These are phyloP conservation scores for Colletotrichum sp. DNA, from an alignment of 2,329 filamentous ascomycete species.

Conservation along the genomic window DNA sequence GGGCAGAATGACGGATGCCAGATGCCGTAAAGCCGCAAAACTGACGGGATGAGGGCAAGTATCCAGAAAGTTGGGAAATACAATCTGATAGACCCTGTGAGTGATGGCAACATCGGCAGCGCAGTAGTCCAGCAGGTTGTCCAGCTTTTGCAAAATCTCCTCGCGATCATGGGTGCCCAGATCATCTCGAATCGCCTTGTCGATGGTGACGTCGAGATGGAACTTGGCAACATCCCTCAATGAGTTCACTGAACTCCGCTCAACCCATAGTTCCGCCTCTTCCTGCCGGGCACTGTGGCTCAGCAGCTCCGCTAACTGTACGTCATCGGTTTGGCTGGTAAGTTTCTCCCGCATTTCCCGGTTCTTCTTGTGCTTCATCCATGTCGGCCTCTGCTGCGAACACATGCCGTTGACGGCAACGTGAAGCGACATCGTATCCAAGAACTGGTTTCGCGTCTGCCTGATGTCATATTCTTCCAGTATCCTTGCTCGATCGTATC, in stretches of 20 bases:
- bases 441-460: slow-evolving; percentile 83
- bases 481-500: slow-evolving; percentile 89
- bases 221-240: slow-evolving; percentile 95
- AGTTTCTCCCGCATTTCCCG: slow-evolving; percentile 83
- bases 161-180: slow-evolving; percentile 82
- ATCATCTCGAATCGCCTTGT: slow-evolving; percentile 85
- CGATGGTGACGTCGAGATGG: slow-evolving; percentile 88
- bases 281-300: slow-evolving; percentile 74
- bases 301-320: slow-evolving; percentile 74
- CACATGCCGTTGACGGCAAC: slow-evolving; percentile 99
- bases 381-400: slow-evolving; percentile 91
- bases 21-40: slow-evolving; percentile 89
- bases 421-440: slow-evolving; percentile 98
- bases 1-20: slow-evolving; percentile 92
- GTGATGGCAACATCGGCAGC: slow-evolving; percentile 93
- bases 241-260: slow-evolving; percentile 93
- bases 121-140: slow-evolving; percentile 90
- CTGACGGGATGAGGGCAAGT: slow-evolving; percentile 97
- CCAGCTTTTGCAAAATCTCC: slow-evolving; percentile 73
- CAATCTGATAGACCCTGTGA: slow-evolving; percentile 90
- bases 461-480: slow-evolving; percentile 86
- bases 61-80: slow-evolving; percentile 87
- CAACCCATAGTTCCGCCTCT: slow-evolving; percentile 95
- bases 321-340: slow-evolving; percentile 71
- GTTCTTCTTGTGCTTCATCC: slow-evolving; percentile 96